Conservation (phyloP, 805 yeast species). For the Millerago galiae region DNA sequence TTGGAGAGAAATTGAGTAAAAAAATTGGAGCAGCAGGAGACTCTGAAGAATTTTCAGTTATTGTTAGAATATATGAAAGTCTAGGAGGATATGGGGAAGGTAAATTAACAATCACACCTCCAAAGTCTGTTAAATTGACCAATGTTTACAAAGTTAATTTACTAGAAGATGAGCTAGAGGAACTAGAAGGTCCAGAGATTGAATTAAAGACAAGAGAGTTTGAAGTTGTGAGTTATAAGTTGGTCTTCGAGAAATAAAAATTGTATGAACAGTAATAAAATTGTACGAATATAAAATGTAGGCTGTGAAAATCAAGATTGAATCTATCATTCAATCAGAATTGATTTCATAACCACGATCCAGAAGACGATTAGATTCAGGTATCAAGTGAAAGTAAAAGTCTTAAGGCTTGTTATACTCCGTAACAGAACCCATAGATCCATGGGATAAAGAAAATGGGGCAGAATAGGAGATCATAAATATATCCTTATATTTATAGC, state of each 20-base stretch:
- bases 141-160: conserved; percentile 28
- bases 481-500: not conserved
- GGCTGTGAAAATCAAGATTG: too few relatives aligned
- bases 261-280: too few relatives aligned
- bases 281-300: too few relatives aligned
- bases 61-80: conserved; percentile 78
- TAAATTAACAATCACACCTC: conserved; percentile 36
- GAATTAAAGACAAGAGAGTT: conserved; percentile 45
- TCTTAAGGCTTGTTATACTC: conserved; percentile 52
- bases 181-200: conserved; percentile 33
- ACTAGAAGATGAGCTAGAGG: conserved; percentile 33
- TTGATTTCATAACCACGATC: too few relatives aligned
- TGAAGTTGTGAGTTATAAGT: conserved; percentile 54
- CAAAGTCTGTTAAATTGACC: conserved; percentile 22
- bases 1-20: conserved; percentile 24
- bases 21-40: conserved; percentile 29
- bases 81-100: conserved; percentile 74
- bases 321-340: too few relatives aligned
- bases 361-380: too few relatives aligned
- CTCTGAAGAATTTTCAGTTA: conserved; percentile 48
- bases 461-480: conserved; percentile 54
- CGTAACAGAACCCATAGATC: conserved; percentile 55
- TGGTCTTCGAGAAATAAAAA: not conserved
- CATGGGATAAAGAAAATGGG: conserved; percentile 43
- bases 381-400: not conserved